phyloP scores from a whole-genome alignment of 495 filamentous ascomycete genomes.

The Platismatia glauca region DNA sequence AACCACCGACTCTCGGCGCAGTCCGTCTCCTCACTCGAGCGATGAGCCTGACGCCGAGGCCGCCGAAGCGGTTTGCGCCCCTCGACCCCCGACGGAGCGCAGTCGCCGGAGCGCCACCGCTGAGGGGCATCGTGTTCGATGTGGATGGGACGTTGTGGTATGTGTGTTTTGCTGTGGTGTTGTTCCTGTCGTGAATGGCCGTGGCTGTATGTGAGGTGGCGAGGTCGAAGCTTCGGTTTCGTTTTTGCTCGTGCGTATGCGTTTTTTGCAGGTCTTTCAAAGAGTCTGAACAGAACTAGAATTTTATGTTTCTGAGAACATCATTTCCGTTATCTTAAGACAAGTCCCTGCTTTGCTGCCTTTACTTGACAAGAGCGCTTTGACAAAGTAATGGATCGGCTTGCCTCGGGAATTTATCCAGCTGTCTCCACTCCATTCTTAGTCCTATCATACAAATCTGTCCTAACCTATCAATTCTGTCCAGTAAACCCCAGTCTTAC shows the following conservation, averaged over 20 bases:
- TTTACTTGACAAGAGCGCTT: no score
- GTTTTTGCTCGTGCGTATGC: no score
- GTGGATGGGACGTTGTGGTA: constrained; percentile 92
- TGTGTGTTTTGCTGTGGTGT: constrained; percentile 25
- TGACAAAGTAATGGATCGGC: neutral
- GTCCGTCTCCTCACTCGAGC: neutral
- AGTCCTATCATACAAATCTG: neutral
- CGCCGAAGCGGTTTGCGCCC: constrained; percentile 43
- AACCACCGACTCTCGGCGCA: neutral
- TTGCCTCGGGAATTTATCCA: neutral
- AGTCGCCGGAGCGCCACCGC: constrained; percentile 38
- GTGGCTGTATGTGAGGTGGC: neutral
- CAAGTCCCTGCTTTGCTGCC: no score
- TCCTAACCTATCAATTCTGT: neutral
- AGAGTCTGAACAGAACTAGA: neutral
- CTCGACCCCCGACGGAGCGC: constrained; percentile 34
- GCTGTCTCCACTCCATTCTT: neutral
- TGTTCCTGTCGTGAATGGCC: neutral
- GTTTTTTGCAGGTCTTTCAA: no score
- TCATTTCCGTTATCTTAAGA: no score
- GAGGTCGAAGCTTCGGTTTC: neutral
- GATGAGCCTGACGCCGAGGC: constrained; percentile 4
- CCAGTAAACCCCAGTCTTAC: constrained; percentile 79
- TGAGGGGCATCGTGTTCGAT: constrained; percentile 87
- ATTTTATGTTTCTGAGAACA: no score